Percentiles rank a stretch among this genome's conserved stretches.
Evolutionary conservation across 2,329 filamentous ascomycete species (phyloP).

Genomic region (Diplodia mutila): DNA sequence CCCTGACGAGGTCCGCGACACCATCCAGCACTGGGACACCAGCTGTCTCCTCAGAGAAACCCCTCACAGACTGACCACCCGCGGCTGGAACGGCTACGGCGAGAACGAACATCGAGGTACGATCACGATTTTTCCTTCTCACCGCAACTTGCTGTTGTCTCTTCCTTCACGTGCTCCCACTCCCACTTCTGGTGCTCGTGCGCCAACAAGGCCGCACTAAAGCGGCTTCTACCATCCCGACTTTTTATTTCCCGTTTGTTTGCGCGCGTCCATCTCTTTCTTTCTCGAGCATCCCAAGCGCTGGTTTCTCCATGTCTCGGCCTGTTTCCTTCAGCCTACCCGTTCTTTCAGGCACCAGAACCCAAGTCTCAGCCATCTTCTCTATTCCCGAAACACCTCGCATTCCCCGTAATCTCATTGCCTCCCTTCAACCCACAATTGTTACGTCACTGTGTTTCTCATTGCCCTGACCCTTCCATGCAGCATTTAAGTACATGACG

Average conservation of each 20-base stretch:
- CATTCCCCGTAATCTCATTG: not conserved
- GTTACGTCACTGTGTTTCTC: conserved; percentile 1
- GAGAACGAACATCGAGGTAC: conserved; percentile 65
- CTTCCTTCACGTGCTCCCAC: not conserved
- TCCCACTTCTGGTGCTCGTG: conserved; percentile 1
- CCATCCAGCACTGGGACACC: conserved; percentile 77
- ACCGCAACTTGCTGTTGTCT: not conserved
- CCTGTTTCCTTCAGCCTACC: conserved; percentile 11
- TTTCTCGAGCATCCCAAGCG: not conserved
- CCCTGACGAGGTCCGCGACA: conserved; percentile 64
- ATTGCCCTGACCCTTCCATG: not conserved
- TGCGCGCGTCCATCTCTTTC: not conserved
- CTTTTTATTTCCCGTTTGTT: not conserved
- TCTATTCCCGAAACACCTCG: not conserved
- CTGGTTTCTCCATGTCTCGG: conserved; percentile 5
- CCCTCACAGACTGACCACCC: conserved; percentile 73
- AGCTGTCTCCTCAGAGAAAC: conserved; percentile 70
- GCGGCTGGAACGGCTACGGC: conserved; percentile 90
- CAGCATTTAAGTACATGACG: conserved; percentile 83
- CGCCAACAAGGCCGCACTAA: not conserved
- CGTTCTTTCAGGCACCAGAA: conserved; percentile 26
- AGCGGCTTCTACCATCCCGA: not conserved
- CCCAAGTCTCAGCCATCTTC: not conserved
- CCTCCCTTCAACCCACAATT: not conserved
- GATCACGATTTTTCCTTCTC: conserved; percentile 13